Evolutionary conservation across 2,329 filamentous ascomycete species (phyloP).

Genomic region (Myriosclerotinia curreyana): DNA sequence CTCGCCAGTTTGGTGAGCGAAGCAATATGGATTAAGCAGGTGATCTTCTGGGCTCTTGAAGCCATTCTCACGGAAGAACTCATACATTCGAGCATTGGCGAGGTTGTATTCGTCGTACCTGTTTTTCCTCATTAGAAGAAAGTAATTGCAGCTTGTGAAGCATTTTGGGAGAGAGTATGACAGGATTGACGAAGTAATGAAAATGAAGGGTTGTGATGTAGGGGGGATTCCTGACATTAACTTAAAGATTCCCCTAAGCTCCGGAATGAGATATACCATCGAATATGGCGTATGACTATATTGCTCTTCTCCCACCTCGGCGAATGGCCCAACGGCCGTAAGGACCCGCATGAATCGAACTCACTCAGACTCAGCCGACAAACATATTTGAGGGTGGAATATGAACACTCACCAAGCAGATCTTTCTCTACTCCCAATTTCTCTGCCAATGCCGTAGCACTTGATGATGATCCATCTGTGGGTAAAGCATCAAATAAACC

Average conservation of each 20-base stretch:
- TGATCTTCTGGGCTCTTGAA: slow-evolving; percentile 30
- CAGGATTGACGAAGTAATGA: slow-evolving; percentile 16
- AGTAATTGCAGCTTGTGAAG: not conserved
- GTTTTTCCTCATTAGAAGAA: not conserved
- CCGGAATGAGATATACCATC: slow-evolving; percentile 27
- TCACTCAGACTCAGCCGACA: slow-evolving; percentile 13
- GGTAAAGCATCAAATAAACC: slow-evolving; percentile 32
- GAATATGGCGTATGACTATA: slow-evolving; percentile 34
- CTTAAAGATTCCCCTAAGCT: slow-evolving; percentile 28
- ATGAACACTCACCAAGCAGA: slow-evolving; percentile 29
- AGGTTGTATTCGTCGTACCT: slow-evolving; percentile 32
- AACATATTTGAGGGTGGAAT: not conserved
- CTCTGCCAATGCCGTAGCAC: slow-evolving; percentile 27
- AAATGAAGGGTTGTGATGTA: not conserved
- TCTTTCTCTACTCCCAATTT: slow-evolving; percentile 31
- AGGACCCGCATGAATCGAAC: slow-evolving; percentile 33
- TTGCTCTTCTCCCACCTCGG: slow-evolving; percentile 27
- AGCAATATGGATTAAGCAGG: slow-evolving; percentile 35
- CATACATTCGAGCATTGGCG: slow-evolving; percentile 27
- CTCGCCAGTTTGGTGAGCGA: slow-evolving; percentile 31
- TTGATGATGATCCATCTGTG: slow-evolving; percentile 26
- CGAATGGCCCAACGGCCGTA: slow-evolving; percentile 26
- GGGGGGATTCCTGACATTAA: not conserved
- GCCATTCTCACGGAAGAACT: slow-evolving; percentile 31
- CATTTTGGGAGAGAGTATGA: not conserved